Evolutionary conservation across 2,329 filamentous ascomycete species (phyloP), one percentile per base, ranked within the genome.

Genomic region (Ilyonectria robusta): DNA sequence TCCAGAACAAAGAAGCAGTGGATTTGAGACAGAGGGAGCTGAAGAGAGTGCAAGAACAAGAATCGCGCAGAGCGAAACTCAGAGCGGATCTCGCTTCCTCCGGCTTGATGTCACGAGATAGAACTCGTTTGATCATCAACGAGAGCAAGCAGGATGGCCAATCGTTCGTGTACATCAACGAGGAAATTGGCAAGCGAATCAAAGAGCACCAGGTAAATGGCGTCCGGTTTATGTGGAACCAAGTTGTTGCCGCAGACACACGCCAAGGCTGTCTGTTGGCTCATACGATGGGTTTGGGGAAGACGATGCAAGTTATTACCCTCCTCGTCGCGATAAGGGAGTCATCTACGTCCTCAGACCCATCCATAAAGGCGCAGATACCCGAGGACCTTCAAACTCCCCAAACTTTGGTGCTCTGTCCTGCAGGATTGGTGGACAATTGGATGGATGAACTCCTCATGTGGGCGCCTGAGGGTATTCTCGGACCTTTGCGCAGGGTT

Each of bases 271-370:
- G 93, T 76, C 85, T 97, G 13, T 84, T 97, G 21, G 93, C 94
- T 6, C 94, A 97, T 78, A 94, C 93, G 0, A 97, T 97, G 94
- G 95, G 95, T 1, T 82, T 97, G 2, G 94, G 94, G 17, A 98
- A 97, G 82, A 97, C 94, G 0, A 94, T 97, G 91, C 94, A 97
- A 81, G 89, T 94, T 6, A 94, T 97, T 66, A 93, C 94, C 1
- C 83, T 97, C n/a, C 86, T 98, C 6, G 87, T 93, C 17, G 91
- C 93, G 0, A 88, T 97, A 67, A 85, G 90, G 5, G 87, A 93
- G 71, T 89, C 93, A 3, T 85, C 89, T 4, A 77, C 78, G 21
- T 95, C 92, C 0, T 33, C 78, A 0, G 87, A 94, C 60, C 78
- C 81, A 1, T 78, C 82, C 0, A 81, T 95, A 6, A 80, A 80